phyloP scores from a whole-genome alignment of 495 filamentous ascomycete genomes.

The Penicillium riverlandense region DNA sequence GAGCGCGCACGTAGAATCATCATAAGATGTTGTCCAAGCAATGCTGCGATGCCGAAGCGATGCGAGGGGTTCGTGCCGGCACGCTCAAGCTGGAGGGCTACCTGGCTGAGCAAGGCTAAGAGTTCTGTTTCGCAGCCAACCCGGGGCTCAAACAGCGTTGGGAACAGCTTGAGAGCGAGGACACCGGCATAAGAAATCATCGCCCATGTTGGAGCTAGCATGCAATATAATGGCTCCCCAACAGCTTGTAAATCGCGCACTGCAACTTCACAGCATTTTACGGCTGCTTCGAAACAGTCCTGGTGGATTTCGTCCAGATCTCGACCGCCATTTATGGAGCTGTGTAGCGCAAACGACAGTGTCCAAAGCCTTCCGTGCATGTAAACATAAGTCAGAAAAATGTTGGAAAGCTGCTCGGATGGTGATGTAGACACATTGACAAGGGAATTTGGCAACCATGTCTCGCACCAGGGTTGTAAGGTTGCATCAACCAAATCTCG shows the following conservation, averaged over 20 bases:
- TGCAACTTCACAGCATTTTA: constrained; percentile 19
- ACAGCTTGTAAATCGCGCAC: constrained; percentile 14
- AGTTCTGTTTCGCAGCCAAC: constrained; percentile 13
- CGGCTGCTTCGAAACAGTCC: constrained; percentile 32
- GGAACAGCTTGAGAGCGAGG: constrained; percentile 15
- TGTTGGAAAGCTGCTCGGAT: constrained; percentile 11
- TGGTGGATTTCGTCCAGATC: constrained; percentile 37
- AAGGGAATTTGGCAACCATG: constrained; percentile 9
- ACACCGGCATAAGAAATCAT: constrained; percentile 24
- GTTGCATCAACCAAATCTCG: constrained; percentile 10
- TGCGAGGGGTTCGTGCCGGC: constrained; percentile 17
- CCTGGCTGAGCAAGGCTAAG: constrained; percentile 12
- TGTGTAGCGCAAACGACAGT: constrained; percentile 16
- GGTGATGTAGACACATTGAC: background rate
- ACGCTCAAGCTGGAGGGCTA: constrained; percentile 15
- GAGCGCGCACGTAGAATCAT: constrained; percentile 16
- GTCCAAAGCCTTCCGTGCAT: constrained; percentile 21
- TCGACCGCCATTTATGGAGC: background rate
- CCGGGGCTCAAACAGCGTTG: constrained; percentile 5
- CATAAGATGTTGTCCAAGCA: constrained; percentile 19
- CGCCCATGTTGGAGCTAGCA: constrained; percentile 26
- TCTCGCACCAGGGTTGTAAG: constrained; percentile 11
- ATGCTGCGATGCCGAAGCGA: constrained; percentile 19
- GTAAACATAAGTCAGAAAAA: constrained; percentile 18
- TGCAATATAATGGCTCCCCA: constrained; percentile 20